These are phyloP conservation scores for Candida verbasci DNA, from an alignment of 805 yeast genomes.

Conservation along the genomic window DNA sequence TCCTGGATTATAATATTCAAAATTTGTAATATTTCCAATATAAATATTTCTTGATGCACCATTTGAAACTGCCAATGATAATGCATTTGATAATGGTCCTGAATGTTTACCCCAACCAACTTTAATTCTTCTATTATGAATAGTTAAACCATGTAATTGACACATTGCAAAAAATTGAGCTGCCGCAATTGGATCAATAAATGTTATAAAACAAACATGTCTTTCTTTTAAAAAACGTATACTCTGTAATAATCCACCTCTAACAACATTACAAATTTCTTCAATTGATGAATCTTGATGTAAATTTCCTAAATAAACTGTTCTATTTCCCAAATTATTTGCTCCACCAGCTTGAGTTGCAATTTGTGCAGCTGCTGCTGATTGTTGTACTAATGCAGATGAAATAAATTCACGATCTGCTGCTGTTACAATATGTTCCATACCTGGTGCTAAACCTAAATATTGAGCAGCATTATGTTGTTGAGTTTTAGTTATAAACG, in stretches of 20 bases:
- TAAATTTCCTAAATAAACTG: conserved; percentile 85
- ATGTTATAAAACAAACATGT: conserved; percentile 91
- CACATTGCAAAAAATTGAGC: conserved; percentile 96
- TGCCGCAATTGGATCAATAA: conserved; percentile 95
- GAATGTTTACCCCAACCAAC: conserved; percentile 98
- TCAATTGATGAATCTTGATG: conserved; percentile 86
- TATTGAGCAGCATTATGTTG: conserved; percentile 97
- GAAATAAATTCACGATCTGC: conserved; percentile 64
- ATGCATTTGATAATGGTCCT: conserved; percentile 83
- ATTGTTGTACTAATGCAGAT: conserved; percentile 80
- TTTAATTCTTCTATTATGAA: conserved; percentile 80
- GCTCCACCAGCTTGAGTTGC: conserved; percentile 95
- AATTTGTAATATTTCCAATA: conserved; percentile 61
- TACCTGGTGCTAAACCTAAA: conserved; percentile 84
- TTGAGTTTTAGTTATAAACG: conserved; percentile 90
- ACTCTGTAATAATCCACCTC: conserved; percentile 89
- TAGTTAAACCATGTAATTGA: conserved; percentile 80
- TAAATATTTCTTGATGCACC: conserved; percentile 95
- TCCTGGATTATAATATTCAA: conserved; percentile 47
- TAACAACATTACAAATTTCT: conserved; percentile 91
- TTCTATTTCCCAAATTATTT: conserved; percentile 85
- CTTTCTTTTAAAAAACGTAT: conserved; percentile 77
- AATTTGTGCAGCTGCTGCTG: conserved; percentile 97
- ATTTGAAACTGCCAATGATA: conserved; percentile 83
- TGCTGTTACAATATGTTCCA: conserved; percentile 73